Evolutionary conservation across 148 eudicot species (phyloP), one percentile per base, ranked within the genome.

Genomic region (Chenopodium berlandieri): DNA sequence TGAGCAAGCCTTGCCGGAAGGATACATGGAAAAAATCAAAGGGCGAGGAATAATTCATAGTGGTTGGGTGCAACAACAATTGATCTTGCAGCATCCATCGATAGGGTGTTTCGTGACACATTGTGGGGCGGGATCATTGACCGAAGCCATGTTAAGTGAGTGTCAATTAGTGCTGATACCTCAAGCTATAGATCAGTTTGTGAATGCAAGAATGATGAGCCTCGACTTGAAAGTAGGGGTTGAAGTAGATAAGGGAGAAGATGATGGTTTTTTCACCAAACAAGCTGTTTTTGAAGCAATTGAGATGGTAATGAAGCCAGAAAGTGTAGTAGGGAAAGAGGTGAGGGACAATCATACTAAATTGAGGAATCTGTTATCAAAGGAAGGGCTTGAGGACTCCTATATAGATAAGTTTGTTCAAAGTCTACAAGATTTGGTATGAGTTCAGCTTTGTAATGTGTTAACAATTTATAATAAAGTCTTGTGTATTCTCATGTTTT

Each of bases 21-120:
- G 87, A 9, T 87, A 84, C 23, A 0, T 7, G 7, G 85, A 83
- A 46, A 86, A 89, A 73, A 85, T 58, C 16, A 12, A 44, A 63
- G 84, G 76, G 6, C 63, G 83, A 86, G 93, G 93, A 13, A 75
- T 88, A 10, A 83, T 91, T 12, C n/a, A 80, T 60, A 82, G 82
- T 0, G 89, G 82, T 30, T 89, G 93, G 93, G 86, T 89, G 30
- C 91, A 88, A 65, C 91, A 89, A 62, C 91, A 80, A 8, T 1
- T 73, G 0, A 73, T 83, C 23, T 40, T 83, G 32, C 46, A 74
- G 0, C 85, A 83, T 17, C 85, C 75, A 2, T 83, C 82, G 0
- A 40, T 83, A 67, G 85, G 85, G 32, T 83, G 85, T 34, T 83
- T 83, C 11, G 13, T 83, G 14, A 73, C 82, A 8, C 85, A 83